Percentiles rank a stretch among this genome's conserved stretches.
Conservation (phyloP, 2,329 filamentous ascomycete species). For the Aureobasidium zeae region DNA sequence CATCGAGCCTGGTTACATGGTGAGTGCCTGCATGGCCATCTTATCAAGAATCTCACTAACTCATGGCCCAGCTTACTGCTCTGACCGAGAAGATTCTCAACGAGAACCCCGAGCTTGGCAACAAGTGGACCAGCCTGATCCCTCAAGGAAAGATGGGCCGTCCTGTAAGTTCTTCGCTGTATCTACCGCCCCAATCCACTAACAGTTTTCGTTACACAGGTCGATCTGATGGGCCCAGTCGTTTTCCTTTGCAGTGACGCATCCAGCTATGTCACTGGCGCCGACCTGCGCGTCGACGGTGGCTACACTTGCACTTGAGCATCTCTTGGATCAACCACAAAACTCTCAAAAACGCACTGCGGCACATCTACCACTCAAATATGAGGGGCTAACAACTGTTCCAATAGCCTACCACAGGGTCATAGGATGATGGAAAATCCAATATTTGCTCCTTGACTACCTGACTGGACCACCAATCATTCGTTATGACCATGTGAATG, state of each 20-base stretch:
- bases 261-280: conserved; percentile 57
- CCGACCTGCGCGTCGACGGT: conserved; percentile 36
- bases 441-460: no score
- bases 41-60: conserved; percentile 9
- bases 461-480: no score
- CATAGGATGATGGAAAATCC: conserved; percentile 6
- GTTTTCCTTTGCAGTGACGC: conserved; percentile 78
- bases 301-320: conserved; percentile 34
- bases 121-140: conserved; percentile 86
- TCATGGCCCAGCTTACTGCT: conserved; percentile 36
- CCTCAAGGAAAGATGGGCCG: conserved; percentile 89
- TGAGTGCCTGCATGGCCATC: conserved; percentile 64
- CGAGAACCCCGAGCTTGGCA: conserved; percentile 80
- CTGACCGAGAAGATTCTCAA: conserved; percentile 82
- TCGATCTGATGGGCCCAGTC: conserved; percentile 89
- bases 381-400: conserved; percentile 1
- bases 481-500: no score
- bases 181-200: neutral
- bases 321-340: no score
- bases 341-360: no score
- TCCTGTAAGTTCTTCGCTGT: conserved; percentile 40
- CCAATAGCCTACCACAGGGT: no score
- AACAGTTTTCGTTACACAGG: conserved; percentile 25
- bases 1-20: conserved; percentile 92
- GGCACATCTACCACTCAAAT: neutral